Evolutionary conservation across 768 basidiomycete genomes (phyloP).

Genomic region (Lyophyllum semitale): DNA sequence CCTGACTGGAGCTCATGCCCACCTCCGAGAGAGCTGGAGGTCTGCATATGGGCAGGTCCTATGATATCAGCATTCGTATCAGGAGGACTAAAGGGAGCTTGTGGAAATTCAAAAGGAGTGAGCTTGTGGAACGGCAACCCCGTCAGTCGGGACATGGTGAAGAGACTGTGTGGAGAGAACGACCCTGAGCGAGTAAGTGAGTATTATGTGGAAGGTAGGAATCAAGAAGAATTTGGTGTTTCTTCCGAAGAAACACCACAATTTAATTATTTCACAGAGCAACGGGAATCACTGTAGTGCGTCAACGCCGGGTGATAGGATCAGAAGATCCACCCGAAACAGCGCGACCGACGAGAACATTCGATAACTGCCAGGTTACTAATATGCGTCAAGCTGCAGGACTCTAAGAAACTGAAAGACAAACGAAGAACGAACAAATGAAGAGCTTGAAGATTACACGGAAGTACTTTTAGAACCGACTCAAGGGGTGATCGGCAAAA

Average conservation of each 20-base stretch:
- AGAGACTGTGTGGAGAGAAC: slow-evolving; percentile 2
- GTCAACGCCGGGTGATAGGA: slow-evolving; percentile 11
- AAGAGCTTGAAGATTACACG: neutral
- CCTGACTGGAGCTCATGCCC: slow-evolving; percentile 15
- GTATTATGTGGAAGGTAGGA: neutral
- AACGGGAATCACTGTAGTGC: slow-evolving; percentile 6
- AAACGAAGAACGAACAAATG: neutral
- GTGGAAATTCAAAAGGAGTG: slow-evolving; percentile 46
- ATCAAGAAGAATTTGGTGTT: neutral
- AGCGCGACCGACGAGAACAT: neutral
- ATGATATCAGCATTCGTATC: slow-evolving; percentile 33
- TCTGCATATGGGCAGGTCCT: slow-evolving; percentile 12
- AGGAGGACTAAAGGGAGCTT: slow-evolving; percentile 40
- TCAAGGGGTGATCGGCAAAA: neutral
- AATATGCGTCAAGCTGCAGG: neutral
- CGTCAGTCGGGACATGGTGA: slow-evolving; percentile 44
- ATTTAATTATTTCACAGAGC: slow-evolving; percentile 7
- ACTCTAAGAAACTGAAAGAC: neutral
- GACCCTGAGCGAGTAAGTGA: slow-evolving; percentile 13
- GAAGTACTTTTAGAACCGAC: slow-evolving; percentile 3
- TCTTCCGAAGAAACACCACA: neutral
- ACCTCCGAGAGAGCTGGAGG: slow-evolving; percentile 7
- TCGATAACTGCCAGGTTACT: neutral
- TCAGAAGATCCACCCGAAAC: slow-evolving; percentile 3
- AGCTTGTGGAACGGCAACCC: slow-evolving; percentile 46